Evolutionary conservation across 495 filamentous ascomycete species (phyloP).

Genomic region (Penicillium herquei): DNA sequence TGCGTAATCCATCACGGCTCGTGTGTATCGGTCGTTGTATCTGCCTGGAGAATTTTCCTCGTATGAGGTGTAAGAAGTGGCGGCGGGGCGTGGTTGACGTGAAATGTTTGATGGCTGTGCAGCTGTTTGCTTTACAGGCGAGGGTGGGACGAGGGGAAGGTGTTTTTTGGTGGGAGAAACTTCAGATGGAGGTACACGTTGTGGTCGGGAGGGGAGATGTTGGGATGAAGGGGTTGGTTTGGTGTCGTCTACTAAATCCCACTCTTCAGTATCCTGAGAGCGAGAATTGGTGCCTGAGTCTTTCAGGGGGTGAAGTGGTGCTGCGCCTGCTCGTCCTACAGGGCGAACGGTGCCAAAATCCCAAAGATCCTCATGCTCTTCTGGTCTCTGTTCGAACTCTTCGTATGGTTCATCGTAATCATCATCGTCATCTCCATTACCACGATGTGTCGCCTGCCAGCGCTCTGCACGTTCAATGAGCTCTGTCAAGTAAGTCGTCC

Average conservation of each 20-base stretch:
- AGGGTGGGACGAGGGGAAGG: constrained; percentile 11
- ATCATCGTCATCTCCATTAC: constrained; percentile 52
- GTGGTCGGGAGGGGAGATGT: constrained; percentile 2
- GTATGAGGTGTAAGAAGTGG: constrained; percentile 10
- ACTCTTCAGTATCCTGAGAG: constrained; percentile 40
- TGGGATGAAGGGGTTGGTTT: constrained; percentile 24
- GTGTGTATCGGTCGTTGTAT: constrained; percentile 12
- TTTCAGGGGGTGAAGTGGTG: constrained; percentile 62
- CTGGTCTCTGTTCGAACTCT: constrained; percentile 22
- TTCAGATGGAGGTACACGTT: neutral
- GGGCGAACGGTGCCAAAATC: constrained; percentile 92
- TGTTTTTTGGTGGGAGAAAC: constrained; percentile 16
- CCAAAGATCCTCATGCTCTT: constrained; percentile 69
- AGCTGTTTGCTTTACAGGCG: constrained; percentile 1
- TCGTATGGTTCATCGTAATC: constrained; percentile 52
- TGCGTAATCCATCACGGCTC: constrained; percentile 12
- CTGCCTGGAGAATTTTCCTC: constrained; percentile 4
- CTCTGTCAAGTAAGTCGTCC: constrained; percentile 86
- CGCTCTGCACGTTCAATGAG: constrained; percentile 86
- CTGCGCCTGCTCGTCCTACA: constrained; percentile 51
- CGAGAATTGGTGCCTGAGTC: constrained; percentile 70
- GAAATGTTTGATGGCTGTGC: neutral
- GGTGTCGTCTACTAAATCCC: constrained; percentile 40
- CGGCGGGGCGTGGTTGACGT: constrained; percentile 7
- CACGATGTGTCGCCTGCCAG: constrained; percentile 62